phyloP scores from a whole-genome alignment of 129 eudicot genomes.

The Saussurea involucrata region DNA sequence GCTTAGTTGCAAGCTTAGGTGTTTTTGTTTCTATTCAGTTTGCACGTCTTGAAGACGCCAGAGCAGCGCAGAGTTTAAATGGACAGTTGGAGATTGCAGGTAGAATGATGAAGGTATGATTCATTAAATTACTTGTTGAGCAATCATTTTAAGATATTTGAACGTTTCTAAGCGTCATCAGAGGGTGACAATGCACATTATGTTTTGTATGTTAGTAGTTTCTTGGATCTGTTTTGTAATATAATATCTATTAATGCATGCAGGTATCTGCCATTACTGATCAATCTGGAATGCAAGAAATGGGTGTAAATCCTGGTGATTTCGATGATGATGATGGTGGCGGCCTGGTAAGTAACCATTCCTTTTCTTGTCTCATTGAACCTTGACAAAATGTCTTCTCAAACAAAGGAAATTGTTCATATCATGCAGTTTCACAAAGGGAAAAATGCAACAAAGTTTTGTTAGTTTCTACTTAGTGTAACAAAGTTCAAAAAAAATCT shows the following conservation, averaged over 20 bases:
- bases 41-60: constrained; percentile 85
- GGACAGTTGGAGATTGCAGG: constrained; percentile 95
- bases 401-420: background rate
- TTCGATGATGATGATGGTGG: constrained; percentile 89
- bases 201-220: background rate
- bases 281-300: constrained; percentile 78
- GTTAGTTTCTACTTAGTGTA: background rate
- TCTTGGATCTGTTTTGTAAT: background rate
- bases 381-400: background rate
- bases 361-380: constrained; percentile 5
- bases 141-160: background rate
- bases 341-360: constrained; percentile 64
- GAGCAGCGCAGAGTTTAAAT: constrained; percentile 74
- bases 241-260: constrained; percentile 2
- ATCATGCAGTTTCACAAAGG: background rate
- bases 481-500: background rate
- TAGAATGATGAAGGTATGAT: constrained; percentile 71
- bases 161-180: background rate
- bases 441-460: background rate
- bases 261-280: constrained; percentile 88
- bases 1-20: background rate
- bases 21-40: constrained; percentile 43
- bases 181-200: constrained; percentile 2
- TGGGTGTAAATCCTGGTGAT: constrained; percentile 74
- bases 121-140: background rate